Evolutionary conservation across 371 early-diverging fungal species (phyloP), one percentile per base, ranked within the genome.

Genomic region (Rozella allomycis): DNA sequence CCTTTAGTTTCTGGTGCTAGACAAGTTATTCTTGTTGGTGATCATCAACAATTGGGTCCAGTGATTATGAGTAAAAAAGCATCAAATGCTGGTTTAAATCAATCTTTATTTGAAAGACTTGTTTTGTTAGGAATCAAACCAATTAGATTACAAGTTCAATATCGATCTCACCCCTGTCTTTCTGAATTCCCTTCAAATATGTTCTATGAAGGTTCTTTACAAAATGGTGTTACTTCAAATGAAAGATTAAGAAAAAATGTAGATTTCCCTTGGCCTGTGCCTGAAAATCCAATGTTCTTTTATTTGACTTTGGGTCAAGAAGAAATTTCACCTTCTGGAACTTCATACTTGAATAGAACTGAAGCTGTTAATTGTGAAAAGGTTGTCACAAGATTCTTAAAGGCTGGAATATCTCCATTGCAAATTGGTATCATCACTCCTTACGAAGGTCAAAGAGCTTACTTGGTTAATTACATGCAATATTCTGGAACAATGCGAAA

Each of bases 361-460:
- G 71, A 70, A 45, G 83, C 81, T 2, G 67, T 76, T 39, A 79
- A 76, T 31, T 77, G 76, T 38, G 90, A 91, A 48, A 87, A 88
- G 56, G 68, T 93, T 19, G 91, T 96, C 3, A 86, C 87, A 4
- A 62, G 78, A 9, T 76, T 94, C 37, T 67, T 93, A 46, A 83
- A 78, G 45, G 62, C 78, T 25, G 85, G 81, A 16, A 58, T 97
- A 12, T 39, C 60, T 19, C 88, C 91, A 2, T 55, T 69, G 17
- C 87, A 96, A 49, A 93, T 98, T 40, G 99, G 99, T 40, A 70
- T 97, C 37, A 91, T 98, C 34, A 97, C 98, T 0, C 96, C 96
- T 1, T 98, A 98, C 47, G 97, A 96, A 53, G 97, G 97, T 23
- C 98, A 98, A 53, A 76, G 94, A 13, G 70, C 80, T 10, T 93